phyloP scores from a whole-genome alignment of 805 yeast genomes.

The Zygosaccharomyces gambellarensis region DNA sequence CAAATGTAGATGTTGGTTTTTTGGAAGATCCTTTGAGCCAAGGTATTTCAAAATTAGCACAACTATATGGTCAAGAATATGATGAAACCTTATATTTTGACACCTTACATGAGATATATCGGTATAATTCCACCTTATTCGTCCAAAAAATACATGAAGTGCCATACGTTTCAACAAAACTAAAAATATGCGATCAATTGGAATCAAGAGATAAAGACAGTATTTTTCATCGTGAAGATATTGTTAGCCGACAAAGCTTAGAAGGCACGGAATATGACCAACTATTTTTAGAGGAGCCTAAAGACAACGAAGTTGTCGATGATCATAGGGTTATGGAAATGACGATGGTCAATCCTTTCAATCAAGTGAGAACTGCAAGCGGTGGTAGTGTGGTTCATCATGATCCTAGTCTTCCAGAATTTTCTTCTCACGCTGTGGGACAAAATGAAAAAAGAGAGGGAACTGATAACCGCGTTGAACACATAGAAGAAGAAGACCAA shows the following conservation, averaged over 20 bases:
- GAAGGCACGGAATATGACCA: not conserved
- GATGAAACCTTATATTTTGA: conserved; percentile 24
- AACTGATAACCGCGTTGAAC: not conserved
- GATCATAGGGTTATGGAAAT: conserved; percentile 29
- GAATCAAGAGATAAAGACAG: conserved; percentile 23
- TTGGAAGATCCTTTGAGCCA: not conserved
- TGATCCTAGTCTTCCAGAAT: conserved; percentile 4
- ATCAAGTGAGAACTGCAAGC: conserved; percentile 16
- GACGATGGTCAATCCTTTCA: conserved; percentile 35
- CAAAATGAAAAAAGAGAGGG: not conserved
- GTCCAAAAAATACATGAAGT: conserved; percentile 13
- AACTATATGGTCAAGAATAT: conserved; percentile 30
- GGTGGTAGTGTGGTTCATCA: conserved; percentile 26
- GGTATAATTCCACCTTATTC: conserved; percentile 12
- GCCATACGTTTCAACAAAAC: conserved; percentile 22
- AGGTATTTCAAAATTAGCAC: conserved; percentile 11
- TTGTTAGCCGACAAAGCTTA: conserved; percentile 5
- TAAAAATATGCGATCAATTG: conserved; percentile 29
- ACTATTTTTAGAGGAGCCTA: not conserved
- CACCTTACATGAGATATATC: conserved; percentile 17
- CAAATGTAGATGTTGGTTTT: conserved; percentile 2
- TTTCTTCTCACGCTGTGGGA: not conserved
- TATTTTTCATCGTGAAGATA: conserved; percentile 10
- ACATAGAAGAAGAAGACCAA: conserved; percentile 10
- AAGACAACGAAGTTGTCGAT: conserved; percentile 11